Base-by-base conservation (phyloP, 371 early-diverging fungal species). In the Actinomortierella wolfii region DNA sequence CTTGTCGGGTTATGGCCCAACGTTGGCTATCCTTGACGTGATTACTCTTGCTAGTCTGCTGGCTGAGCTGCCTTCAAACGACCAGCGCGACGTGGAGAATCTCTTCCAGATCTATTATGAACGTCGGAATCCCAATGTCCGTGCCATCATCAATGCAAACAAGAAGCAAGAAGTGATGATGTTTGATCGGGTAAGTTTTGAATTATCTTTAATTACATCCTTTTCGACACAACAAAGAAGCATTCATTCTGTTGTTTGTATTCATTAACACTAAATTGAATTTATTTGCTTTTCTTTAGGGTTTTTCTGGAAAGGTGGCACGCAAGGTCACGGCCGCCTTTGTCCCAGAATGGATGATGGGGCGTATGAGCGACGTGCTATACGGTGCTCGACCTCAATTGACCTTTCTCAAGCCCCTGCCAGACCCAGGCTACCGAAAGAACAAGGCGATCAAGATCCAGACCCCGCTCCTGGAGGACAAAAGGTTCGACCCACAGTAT, bases 1-100 rank as follows among this genome's bases (percentile, higher is more conserved):
- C 64, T 70, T 64, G 1, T 64, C 70, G 20, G 70, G 70, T 1
- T 64, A 64, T 46, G 64, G 55, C 13, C 26, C 70, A 3, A 70
- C 70, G 14, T 61, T 64, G 26, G 57, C 57, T 2, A 54, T 70
- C 6, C 29, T 70, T 24, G 70, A 70, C 23, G 57, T 61, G 0
- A 70, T 70, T 47, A 61, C 61, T 42, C 47, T 70, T 2, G 64
- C 57, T 17, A 64, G 64, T 2, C 57, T 70, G 20, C 40, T 70
- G 29, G 43, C 56, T 41, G 70, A 70, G 15, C 55, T 70, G 26
- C 70, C 70, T 34, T 51, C 60, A 17, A 70, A 70, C 45, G 48
- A 56, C n/a, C 13, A 40, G 4, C 60, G 54, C 11, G 70, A 64
- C 23, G 52, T 70, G 51, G 65, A 70, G 17, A 61, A 64, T 13